Conservation (phyloP, 2,329 filamentous ascomycete genomes). For the Tothia fuscella region DNA sequence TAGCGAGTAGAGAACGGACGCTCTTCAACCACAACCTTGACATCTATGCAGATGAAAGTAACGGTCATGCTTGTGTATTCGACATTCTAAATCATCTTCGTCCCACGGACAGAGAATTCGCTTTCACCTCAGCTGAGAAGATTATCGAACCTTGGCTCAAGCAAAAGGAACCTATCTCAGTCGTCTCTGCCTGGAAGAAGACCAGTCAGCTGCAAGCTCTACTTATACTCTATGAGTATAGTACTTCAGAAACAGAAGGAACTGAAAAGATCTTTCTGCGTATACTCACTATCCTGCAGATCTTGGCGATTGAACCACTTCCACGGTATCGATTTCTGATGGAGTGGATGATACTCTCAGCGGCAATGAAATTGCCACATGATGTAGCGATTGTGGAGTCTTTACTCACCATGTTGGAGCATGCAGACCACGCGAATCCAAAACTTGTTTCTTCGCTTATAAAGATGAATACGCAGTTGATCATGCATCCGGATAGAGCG, state of each 20-base stretch:
- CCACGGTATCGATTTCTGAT: conserved; percentile 35
- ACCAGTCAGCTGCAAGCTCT: conserved; percentile 35
- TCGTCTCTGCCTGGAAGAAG: conserved; percentile 37
- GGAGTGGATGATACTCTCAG: conserved; percentile 37
- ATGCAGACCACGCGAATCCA: conserved; percentile 33
- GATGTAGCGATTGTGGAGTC: conserved; percentile 19
- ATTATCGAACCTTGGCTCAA: conserved; percentile 31
- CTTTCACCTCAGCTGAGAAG: background rate
- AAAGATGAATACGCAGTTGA: conserved; percentile 33
- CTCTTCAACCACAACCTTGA: conserved; percentile 24
- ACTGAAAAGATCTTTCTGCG: conserved; percentile 23
- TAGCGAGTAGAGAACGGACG: conserved; percentile 12
- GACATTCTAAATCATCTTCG: conserved; percentile 32
- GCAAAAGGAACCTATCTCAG: conserved; percentile 31
- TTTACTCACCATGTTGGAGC: conserved; percentile 23
- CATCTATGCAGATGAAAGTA: conserved; percentile 34
- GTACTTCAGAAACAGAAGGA: conserved; percentile 9
- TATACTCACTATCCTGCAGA: conserved; percentile 23
- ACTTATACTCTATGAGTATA: conserved; percentile 28
- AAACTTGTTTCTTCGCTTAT: conserved; percentile 36
- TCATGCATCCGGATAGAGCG: conserved; percentile 20
- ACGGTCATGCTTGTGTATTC: conserved; percentile 33
- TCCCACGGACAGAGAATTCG: background rate
- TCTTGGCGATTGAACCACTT: conserved; percentile 34
- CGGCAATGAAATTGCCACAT: conserved; percentile 22